Evolutionary conservation across 1,284 basidiomycete species (phyloP).

Genomic region (Cryptococcus deneoformans): DNA sequence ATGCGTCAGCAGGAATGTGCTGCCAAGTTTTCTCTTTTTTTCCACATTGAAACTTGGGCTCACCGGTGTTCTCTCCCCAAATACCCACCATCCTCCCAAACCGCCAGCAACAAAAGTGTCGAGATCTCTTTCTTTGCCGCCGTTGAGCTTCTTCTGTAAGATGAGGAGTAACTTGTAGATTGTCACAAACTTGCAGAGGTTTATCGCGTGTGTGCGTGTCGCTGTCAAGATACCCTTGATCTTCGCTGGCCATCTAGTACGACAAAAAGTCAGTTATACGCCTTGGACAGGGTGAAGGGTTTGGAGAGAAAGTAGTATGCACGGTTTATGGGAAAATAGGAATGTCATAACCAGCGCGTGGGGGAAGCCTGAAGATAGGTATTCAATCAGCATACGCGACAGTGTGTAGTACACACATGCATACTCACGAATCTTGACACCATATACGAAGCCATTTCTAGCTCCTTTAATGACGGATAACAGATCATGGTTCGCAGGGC

Average conservation of each 20-base stretch:
- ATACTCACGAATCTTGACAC: slow-evolving; percentile 71
- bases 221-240: slow-evolving; percentile 68
- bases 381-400: not conserved
- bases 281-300: not conserved
- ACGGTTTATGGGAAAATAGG: slow-evolving; percentile 86
- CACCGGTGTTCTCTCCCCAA: slow-evolving; percentile 87
- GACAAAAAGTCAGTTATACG: not conserved
- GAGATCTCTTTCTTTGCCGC: slow-evolving; percentile 71
- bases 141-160: slow-evolving; percentile 73
- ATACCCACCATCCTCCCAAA: slow-evolving; percentile 87
- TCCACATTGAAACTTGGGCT: slow-evolving; percentile 21
- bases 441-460: slow-evolving; percentile 84
- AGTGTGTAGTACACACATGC: not conserved
- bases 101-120: slow-evolving; percentile 95
- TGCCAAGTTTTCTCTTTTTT: not conserved
- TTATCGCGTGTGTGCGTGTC: slow-evolving; percentile 65
- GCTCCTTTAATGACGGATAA: slow-evolving; percentile 92
- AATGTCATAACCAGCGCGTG: slow-evolving; percentile 99
- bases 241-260: slow-evolving; percentile 32
- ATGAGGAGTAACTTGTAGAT: slow-evolving; percentile 87
- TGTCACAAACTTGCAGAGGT: slow-evolving; percentile 89
- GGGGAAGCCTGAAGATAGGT: slow-evolving; percentile 62
- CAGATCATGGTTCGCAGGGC: slow-evolving; percentile 81
- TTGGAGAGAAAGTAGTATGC: slow-evolving; percentile 44
- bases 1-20: not conserved